Percentiles rank a stretch among this genome's conserved stretches.
Conservation (phyloP, 2,329 filamentous ascomycete species). For the Elsinoe fawcettii region DNA sequence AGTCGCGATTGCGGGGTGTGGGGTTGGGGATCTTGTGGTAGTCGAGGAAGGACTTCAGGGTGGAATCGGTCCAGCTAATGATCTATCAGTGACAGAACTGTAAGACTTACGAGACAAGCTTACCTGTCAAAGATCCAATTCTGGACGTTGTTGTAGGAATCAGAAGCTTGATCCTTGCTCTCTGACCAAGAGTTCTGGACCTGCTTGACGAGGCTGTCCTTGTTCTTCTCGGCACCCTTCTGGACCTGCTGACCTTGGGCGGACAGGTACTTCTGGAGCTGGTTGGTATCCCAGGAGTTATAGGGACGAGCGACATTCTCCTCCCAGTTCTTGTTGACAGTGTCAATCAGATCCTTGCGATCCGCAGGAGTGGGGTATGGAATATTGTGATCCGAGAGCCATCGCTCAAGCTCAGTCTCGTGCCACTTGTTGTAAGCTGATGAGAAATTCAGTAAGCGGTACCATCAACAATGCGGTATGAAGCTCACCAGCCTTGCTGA, state of each 20-base stretch:
- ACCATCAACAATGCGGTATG: slow-evolving; percentile 20
- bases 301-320: slow-evolving; percentile 66
- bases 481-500: slow-evolving; percentile 70
- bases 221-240: slow-evolving; percentile 58
- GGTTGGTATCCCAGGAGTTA: slow-evolving; percentile 63
- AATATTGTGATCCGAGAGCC: slow-evolving; percentile 86
- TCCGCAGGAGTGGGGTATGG: slow-evolving; percentile 85
- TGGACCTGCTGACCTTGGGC: slow-evolving; percentile 64
- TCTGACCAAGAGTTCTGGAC: slow-evolving; percentile 72
- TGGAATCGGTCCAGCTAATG: slow-evolving; percentile 77
- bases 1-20: slow-evolving; percentile 78
- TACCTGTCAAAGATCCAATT: slow-evolving; percentile 88
- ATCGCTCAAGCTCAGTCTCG: slow-evolving; percentile 92
- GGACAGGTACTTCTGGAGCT: slow-evolving; percentile 60
- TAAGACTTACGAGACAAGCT: slow-evolving; percentile 17
- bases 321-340: slow-evolving; percentile 90
- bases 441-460: slow-evolving; percentile 20
- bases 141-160: slow-evolving; percentile 64
- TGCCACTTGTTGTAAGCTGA: slow-evolving; percentile 98
- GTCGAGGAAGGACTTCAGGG: slow-evolving; percentile 88
- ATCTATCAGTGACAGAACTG: slow-evolving; percentile 30
- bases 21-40: slow-evolving; percentile 79
- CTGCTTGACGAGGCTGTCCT: slow-evolving; percentile 59
- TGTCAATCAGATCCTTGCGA: slow-evolving; percentile 84
- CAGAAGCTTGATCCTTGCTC: slow-evolving; percentile 65